Base-by-base conservation (phyloP, 805 yeast genomes). In the Saccharomyces mikatae region DNA sequence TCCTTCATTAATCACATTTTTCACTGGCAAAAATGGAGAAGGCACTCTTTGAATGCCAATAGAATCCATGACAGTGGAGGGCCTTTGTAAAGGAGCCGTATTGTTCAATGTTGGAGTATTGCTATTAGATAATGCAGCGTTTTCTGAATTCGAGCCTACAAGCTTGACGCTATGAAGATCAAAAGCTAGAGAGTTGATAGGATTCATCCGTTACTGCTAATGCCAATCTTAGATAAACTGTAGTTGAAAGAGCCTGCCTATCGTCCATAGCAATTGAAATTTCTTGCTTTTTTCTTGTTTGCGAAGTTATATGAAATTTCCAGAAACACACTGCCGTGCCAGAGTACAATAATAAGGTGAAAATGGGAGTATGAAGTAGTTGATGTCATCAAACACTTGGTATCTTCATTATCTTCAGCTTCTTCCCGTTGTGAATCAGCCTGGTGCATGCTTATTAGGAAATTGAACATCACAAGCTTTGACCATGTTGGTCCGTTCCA, bases 21-120 rank as follows among this genome's bases (percentile, higher is more conserved):
- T 5, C 46, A 50, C 44, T 36, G 44, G 44, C 8, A 47, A 26
- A 47, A 62, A 64, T 3, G 68, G 67, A n/a, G 70, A 65, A 2
- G 59, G 48, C n/a, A 62, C 28, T 41, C 67, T 49, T 46, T 63
- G 67, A 28, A 60, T 57, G 24, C 68, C 67, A 4, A 67, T 48
- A 2, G 62, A 56, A 51, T 66, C 69, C 58, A 64, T 49, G 46
- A 68, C 47, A 1, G 69, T 64, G 2, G 60, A 32, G 5, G 66
- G 52, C 48, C 67, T 62, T 26, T 55, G 48, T 49, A 62, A 47
- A 30, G 61, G 62, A 17, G 44, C 24, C 4, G 44, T 17, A 36
- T 36, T 36, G 24, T 47, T 51, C 41, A 31, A 14, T 22, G 36
- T 24, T n/a, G 28, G 47, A 21, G 36, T 31, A 32, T 31, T 49